Percentiles rank a stretch among this genome's conserved stretches.
Evolutionary conservation across 2,329 filamentous ascomycete species (phyloP).

Genomic region (Cercospora nicotianae): DNA sequence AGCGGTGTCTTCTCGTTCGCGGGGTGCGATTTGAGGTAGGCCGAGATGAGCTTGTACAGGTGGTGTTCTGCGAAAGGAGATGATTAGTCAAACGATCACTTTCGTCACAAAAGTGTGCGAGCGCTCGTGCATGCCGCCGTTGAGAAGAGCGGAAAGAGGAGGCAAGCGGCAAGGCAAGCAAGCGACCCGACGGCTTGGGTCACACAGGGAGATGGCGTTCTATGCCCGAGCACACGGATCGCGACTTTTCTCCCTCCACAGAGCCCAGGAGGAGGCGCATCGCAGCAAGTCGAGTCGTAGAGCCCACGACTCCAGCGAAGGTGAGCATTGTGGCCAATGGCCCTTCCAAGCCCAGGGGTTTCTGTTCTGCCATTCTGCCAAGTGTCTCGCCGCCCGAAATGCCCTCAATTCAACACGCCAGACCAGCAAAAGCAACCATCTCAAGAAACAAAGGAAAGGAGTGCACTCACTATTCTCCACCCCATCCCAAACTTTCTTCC

Average conservation of each 20-base stretch:
- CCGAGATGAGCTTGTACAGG: slow-evolving; percentile 76
- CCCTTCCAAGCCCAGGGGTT: too few relatives aligned
- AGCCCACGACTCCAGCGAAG: too few relatives aligned
- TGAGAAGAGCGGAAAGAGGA: neutral
- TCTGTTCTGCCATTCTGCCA: too few relatives aligned
- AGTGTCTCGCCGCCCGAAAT: too few relatives aligned
- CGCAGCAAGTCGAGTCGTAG: too few relatives aligned
- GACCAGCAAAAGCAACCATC: too few relatives aligned
- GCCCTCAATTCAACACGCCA: too few relatives aligned
- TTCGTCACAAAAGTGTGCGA: too few relatives aligned
- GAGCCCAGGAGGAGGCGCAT: too few relatives aligned
- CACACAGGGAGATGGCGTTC: neutral
- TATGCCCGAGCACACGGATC: neutral
- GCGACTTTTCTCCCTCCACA: neutral
- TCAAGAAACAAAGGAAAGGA: too few relatives aligned
- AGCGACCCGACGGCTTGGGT: neutral
- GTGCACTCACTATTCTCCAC: slow-evolving; percentile 66
- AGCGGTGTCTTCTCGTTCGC: slow-evolving; percentile 71
- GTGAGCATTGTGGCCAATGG: too few relatives aligned
- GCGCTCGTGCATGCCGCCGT: too few relatives aligned
- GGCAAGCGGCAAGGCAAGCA: neutral
- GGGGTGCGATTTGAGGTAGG: slow-evolving; percentile 74
- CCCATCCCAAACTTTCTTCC: slow-evolving; percentile 48
- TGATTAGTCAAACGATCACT: slow-evolving; percentile 16
- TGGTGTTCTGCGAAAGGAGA: slow-evolving; percentile 68